These are phyloP conservation scores for Cyamopsis tetragonoloba DNA, from an alignment of 306 rosid genomes.

Conservation along the genomic window DNA sequence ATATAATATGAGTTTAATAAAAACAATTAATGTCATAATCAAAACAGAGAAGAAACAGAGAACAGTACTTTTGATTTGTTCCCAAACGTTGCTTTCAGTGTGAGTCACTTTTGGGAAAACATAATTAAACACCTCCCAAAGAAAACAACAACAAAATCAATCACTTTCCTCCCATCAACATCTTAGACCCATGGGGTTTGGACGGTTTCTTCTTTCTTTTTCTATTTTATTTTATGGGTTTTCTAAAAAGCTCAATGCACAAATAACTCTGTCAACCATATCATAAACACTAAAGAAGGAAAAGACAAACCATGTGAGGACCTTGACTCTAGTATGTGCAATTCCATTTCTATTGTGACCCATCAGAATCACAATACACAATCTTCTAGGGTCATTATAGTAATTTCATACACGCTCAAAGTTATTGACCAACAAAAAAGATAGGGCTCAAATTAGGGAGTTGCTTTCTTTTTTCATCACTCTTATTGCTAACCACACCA, in stretches of 20 bases:
- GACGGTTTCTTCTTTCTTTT: slow-evolving; percentile 41
- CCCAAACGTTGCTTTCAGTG: slow-evolving; percentile 51
- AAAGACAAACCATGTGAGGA: slow-evolving; percentile 57
- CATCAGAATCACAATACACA: slow-evolving; percentile 1
- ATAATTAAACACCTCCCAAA: slow-evolving; percentile 19
- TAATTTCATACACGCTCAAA: no score
- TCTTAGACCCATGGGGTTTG: slow-evolving; percentile 57
- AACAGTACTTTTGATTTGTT: slow-evolving; percentile 26
- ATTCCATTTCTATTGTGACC: slow-evolving; percentile 27
- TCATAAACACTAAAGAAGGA: slow-evolving; percentile 33
- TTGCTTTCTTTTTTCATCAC: no score
- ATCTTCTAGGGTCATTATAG: not conserved
- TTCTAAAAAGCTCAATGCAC: slow-evolving; percentile 32
- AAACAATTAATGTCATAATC: slow-evolving; percentile 29
- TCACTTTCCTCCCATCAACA: slow-evolving; percentile 50
- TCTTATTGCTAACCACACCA: no score
- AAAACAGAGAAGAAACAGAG: slow-evolving; percentile 6
- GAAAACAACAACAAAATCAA: slow-evolving; percentile 39
- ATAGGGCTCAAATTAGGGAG: no score
- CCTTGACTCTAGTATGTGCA: slow-evolving; percentile 24
- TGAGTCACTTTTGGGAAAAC: slow-evolving; percentile 25
- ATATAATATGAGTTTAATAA: not conserved
- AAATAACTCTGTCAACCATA: slow-evolving; percentile 21
- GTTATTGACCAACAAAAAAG: no score
- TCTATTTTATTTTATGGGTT: no score